A percentile compares a stretch with the other conserved stretches of the same genome.
Evolutionary conservation across 2,329 filamentous ascomycete species (phyloP).

Genomic region (Aureobasidium sp.): DNA sequence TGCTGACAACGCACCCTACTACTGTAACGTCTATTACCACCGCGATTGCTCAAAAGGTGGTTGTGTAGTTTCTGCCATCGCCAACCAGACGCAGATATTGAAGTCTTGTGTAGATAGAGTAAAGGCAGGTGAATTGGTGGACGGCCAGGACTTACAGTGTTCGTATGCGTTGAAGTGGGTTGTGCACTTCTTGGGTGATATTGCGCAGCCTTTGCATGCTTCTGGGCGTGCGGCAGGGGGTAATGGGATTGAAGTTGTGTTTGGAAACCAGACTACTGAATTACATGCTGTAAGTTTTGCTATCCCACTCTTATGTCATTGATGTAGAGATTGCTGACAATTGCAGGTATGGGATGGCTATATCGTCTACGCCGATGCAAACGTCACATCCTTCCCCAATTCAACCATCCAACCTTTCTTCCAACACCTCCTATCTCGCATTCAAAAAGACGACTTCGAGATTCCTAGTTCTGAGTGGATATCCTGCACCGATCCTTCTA

Average conservation of each 20-base stretch:
- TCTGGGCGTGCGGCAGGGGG: constrained; percentile 42
- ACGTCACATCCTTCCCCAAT: constrained; percentile 39
- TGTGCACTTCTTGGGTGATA: constrained; percentile 46
- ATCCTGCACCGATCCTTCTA: constrained; percentile 38
- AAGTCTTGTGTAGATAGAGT: constrained; percentile 38
- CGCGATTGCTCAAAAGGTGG: constrained; percentile 42
- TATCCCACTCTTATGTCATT: neutral
- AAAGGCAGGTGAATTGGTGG: constrained; percentile 27
- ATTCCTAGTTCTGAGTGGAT: constrained; percentile 41
- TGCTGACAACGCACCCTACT: constrained; percentile 35
- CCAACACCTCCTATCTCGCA: constrained; percentile 37
- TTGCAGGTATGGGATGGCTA: constrained; percentile 44
- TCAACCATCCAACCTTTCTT: constrained; percentile 41
- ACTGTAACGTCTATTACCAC: constrained; percentile 40
- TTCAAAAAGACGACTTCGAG: constrained; percentile 39
- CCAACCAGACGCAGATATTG: constrained; percentile 45
- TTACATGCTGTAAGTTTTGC: constrained; percentile 38
- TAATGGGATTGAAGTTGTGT: constrained; percentile 42
- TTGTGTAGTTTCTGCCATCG: constrained; percentile 47
- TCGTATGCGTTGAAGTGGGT: constrained; percentile 48
- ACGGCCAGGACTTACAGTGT: constrained; percentile 39
- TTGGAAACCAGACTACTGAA: constrained; percentile 36
- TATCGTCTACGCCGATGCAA: constrained; percentile 42
- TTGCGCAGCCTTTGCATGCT: constrained; percentile 47
- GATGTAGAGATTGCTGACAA: no score